Base-by-base conservation (phyloP, 495 filamentous ascomycete genomes). In the Penicillium antarcticum region DNA sequence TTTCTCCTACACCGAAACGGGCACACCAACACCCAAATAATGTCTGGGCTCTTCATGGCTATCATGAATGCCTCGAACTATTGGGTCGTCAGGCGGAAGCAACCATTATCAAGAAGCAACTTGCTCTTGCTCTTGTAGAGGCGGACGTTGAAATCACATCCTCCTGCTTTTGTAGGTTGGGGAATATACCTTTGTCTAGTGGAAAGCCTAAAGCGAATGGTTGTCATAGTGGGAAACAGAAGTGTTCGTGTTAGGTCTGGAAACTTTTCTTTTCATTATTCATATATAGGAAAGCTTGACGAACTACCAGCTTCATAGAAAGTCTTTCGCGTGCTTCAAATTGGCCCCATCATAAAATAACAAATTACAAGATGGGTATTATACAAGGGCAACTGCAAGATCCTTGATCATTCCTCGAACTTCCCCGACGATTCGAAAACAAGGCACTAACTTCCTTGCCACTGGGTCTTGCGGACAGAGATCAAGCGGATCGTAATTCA, bases 31-130 rank as follows among this genome's bases (percentile, higher is more conserved):
- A 86, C 60, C 80, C 76, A 5, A 82, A 80, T 35, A 87, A 86
- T 53, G 78, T 87, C 4, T 87, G 83, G 83, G 72, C 81, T 23
- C 69, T 87, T 41, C 79, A 85, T 56, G 83, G 83, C 0, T 80
- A 76, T 41, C 72, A 84, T 46, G 84, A 87, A 63, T 85, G 82
- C 51, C 49, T 85, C 37, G 52, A 63, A 12, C 74, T 63, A 26
- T 51, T 85, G 37, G 76, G 76, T 1, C 51, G 77, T 1, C 44
- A 52, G 4, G 67, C 57, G 0, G 81, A 84, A 56, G 81, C 80
- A 0, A 58, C 51, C 4, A 65, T 77, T 26, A 56, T 85, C 9
- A 65, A 73, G 44, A 66, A 71, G 9, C 72, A 77, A 53, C 57
- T 86, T 31, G 66, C 70, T 37, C 21, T 78, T 23, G 80, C 80